Evolutionary conservation across 2,329 filamentous ascomycete species (phyloP), one percentile per base, ranked within the genome.

Genomic region (Exophiala aquamarina): DNA sequence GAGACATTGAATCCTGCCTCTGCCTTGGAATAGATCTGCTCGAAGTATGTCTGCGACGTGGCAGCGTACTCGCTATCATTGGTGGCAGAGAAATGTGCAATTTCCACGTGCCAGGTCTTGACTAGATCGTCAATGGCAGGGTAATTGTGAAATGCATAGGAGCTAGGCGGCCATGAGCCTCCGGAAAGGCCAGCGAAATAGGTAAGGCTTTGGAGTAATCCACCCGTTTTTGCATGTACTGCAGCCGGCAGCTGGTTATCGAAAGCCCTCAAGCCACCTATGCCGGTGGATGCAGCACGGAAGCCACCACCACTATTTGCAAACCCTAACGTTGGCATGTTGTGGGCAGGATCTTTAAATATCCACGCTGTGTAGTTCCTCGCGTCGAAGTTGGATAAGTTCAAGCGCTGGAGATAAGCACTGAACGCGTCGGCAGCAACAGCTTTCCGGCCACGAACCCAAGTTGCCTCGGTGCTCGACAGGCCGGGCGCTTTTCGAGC

Each of bases 101-200:
- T 52, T n/a, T 41, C 44, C 14, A 36, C 18, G 31, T 47, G 45
- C 49, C 39, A 47, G 28, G 39, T 18, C 8, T 44, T 40, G 3
- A 74, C 63, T 17, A 72, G 66, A 53, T 67, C 64, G 39, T 78
- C 67, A 3, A 90, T 77, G 0, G 83, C 81, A 11, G 83, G 85
- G 63, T 89, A 94, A 70, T 94, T 94, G 64, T 84, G 82, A 58
- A 81, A 72, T 48, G 81, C 90, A 9, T 94, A 71, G 11, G 44
- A 48, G 40, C 41, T 43, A n/a, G 18, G 28, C 9, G 41, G 40
- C 40, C 44, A 47, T 15, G 44, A 17, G 15, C 49, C 49, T 14
- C 49, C 49, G 7, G 44, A 48, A 3, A 52, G 29, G 18, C 44
- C 49, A n/a, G 41, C 28, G 21, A 44, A 18, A 23, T 52, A 48